Percentiles rank a stretch among this genome's conserved stretches.
Conservation (phyloP, 2,329 filamentous ascomycete species). For the Kalaharituber pfeilii region DNA sequence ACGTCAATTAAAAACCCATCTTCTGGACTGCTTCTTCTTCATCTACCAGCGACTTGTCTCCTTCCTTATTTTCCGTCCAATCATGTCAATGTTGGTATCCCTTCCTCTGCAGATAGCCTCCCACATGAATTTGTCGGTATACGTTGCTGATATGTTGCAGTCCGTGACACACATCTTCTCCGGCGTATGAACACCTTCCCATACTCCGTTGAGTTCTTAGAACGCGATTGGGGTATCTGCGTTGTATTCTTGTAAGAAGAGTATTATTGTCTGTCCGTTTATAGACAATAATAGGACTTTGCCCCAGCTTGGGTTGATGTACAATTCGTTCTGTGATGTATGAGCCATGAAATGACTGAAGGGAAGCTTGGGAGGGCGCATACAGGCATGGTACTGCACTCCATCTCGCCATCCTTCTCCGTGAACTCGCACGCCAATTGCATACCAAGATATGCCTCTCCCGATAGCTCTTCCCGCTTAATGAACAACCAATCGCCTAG, state of each 20-base stretch:
- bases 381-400: slow-evolving; percentile 68
- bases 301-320: slow-evolving; percentile 76
- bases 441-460: slow-evolving; percentile 84
- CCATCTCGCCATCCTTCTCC: slow-evolving; percentile 51
- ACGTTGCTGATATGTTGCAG: slow-evolving; percentile 46
- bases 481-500: slow-evolving; percentile 73
- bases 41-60: no score
- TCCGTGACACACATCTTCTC: slow-evolving; percentile 72
- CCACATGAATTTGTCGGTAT: slow-evolving; percentile 86
- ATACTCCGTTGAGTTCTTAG: slow-evolving; percentile 51
- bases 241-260: slow-evolving; percentile 54
- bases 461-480: slow-evolving; percentile 60
- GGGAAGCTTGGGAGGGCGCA: slow-evolving; percentile 13
- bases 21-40: no score
- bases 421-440: slow-evolving; percentile 72
- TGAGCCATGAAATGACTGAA: neutral
- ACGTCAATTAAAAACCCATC: no score
- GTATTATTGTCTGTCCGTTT: slow-evolving; percentile 68
- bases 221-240: slow-evolving; percentile 56
- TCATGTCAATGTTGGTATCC: slow-evolving; percentile 43
- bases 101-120: slow-evolving; percentile 61
- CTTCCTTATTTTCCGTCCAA: slow-evolving; percentile 50
- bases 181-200: slow-evolving; percentile 84
- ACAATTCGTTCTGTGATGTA: slow-evolving; percentile 57
- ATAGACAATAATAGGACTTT: slow-evolving; percentile 74